phyloP scores from a whole-genome alignment of 306 rosid genomes.

The Leucaena leucocephala region DNA sequence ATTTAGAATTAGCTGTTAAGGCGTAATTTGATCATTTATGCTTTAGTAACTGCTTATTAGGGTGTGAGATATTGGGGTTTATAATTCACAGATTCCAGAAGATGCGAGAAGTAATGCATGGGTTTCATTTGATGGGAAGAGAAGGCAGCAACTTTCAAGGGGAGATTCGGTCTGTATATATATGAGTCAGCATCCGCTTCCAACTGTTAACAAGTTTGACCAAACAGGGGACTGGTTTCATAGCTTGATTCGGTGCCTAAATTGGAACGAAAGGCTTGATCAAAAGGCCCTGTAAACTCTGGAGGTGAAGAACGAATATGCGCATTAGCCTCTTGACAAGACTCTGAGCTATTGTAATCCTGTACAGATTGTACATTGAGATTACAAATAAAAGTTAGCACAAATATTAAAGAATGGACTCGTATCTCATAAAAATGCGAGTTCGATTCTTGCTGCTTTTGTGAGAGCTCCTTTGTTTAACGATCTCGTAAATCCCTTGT shows the following conservation, averaged over 20 bases:
- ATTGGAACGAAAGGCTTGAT: slow-evolving; percentile 97
- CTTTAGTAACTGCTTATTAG: slow-evolving; percentile 28
- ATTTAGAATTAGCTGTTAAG: slow-evolving; percentile 28
- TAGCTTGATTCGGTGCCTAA: slow-evolving; percentile 96
- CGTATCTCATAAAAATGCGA: too few relatives aligned
- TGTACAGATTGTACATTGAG: slow-evolving; percentile 49
- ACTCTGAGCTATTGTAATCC: slow-evolving; percentile 36
- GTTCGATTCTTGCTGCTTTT: too few relatives aligned
- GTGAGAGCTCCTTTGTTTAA: too few relatives aligned
- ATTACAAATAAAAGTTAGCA: neutral
- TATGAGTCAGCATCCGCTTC: slow-evolving; percentile 97
- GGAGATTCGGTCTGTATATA: slow-evolving; percentile 86
- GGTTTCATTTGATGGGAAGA: slow-evolving; percentile 98
- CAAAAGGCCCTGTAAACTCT: slow-evolving; percentile 83
- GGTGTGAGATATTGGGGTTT: slow-evolving; percentile 17
- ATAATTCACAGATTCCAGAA: slow-evolving; percentile 75
- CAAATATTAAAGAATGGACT: too few relatives aligned
- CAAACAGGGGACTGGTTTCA: slow-evolving; percentile 99
- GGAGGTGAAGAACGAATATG: slow-evolving; percentile 28
- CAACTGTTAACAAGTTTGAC: slow-evolving; percentile 95
- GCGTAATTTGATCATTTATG: slow-evolving; percentile 22
- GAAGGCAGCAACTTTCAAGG: slow-evolving; percentile 97
- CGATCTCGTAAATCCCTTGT: too few relatives aligned
- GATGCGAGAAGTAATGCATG: slow-evolving; percentile 97
- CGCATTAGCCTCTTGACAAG: slow-evolving; percentile 29